phyloP scores from a whole-genome alignment of 2,329 filamentous ascomycete species.

The Anthostomella pinea region DNA sequence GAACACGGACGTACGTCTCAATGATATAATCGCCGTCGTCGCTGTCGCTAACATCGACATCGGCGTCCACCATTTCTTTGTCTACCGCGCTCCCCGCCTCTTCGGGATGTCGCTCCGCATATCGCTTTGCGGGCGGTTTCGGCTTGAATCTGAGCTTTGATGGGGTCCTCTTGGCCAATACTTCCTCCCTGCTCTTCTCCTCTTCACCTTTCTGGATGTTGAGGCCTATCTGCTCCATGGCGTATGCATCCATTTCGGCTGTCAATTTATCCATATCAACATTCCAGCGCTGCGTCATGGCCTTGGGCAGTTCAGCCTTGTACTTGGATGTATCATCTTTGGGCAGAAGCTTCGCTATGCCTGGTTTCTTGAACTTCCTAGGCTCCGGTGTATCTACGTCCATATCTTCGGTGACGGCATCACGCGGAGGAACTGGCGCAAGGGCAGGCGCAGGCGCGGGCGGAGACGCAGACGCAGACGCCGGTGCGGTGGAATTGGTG shows the following conservation, averaged over 20 bases:
- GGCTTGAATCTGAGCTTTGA: conserved; percentile 48
- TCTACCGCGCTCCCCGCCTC: conserved; percentile 22
- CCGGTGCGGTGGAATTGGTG: conserved; percentile 9
- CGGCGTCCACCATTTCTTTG: conserved; percentile 27
- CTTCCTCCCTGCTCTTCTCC: conserved; percentile 33
- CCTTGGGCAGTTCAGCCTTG: conserved; percentile 27
- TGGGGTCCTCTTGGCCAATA: conserved; percentile 12
- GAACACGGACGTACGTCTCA: conserved; percentile 63
- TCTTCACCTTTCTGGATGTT: conserved; percentile 48
- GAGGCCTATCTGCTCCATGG: conserved; percentile 55
- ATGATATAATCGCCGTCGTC: conserved; percentile 61
- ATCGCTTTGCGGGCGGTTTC: conserved; percentile 53
- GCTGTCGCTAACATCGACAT: conserved; percentile 38
- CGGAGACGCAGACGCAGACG: conserved; percentile 3
- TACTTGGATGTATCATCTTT: conserved; percentile 16
- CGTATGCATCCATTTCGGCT: conserved; percentile 42
- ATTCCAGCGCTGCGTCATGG: conserved; percentile 36
- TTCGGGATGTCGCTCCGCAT: conserved; percentile 54
- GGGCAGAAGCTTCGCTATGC: conserved; percentile 26
- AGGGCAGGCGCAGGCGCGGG: conserved; percentile 5
- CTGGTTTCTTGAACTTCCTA: conserved; percentile 35
- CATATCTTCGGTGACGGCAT: conserved; percentile 21
- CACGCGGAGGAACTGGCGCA: too few species aligned
- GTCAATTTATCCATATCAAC: conserved; percentile 33
- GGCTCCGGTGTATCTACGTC: conserved; percentile 23